phyloP scores from a whole-genome alignment of 2,329 filamentous ascomycete genomes.

The Aureobasidium sp. region DNA sequence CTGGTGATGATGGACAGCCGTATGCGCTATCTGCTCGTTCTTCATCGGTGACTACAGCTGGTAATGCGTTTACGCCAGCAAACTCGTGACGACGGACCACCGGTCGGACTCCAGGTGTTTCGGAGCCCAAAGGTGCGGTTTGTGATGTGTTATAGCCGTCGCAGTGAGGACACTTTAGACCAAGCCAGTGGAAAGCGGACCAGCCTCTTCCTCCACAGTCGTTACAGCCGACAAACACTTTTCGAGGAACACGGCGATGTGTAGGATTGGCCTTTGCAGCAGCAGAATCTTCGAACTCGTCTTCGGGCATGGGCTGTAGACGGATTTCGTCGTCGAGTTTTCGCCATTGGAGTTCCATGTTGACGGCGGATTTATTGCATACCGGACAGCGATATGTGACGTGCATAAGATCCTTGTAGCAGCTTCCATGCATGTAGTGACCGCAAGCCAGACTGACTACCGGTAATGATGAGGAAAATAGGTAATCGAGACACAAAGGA shows the following conservation, averaged over 20 bases:
- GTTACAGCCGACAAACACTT: conserved; percentile 90
- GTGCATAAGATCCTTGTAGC: conserved; percentile 89
- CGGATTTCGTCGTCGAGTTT: conserved; percentile 90
- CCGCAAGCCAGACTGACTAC: conserved; percentile 97
- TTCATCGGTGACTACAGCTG: conserved; percentile 18
- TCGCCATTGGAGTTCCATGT: conserved; percentile 97
- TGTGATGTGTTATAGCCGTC: conserved; percentile 60
- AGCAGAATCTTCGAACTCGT: conserved; percentile 30
- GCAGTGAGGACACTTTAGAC: conserved; percentile 81
- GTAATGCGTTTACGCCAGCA: conserved; percentile 36
- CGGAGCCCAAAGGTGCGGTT: conserved; percentile 46
- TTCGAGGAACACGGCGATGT: conserved; percentile 28
- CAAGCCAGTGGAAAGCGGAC: conserved; percentile 94
- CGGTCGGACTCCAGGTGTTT: conserved; percentile 28
- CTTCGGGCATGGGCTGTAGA: conserved; percentile 87
- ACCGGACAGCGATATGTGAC: conserved; percentile 96
- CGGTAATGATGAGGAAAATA: conserved; percentile 90
- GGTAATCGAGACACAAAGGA: conserved; percentile 96
- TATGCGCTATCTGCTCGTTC: conserved; percentile 26
- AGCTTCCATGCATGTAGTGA: conserved; percentile 93
- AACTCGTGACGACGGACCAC: conserved; percentile 36
- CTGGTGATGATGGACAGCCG: conserved; percentile 10
- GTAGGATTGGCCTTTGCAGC: conserved; percentile 3
- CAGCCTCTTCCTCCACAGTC: conserved; percentile 92
- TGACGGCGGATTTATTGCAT: conserved; percentile 95